Percentiles rank a stretch among this genome's conserved stretches.
Evolutionary conservation across 2,329 filamentous ascomycete genomes (phyloP).

Genomic region (Fusarium avenaceum): DNA sequence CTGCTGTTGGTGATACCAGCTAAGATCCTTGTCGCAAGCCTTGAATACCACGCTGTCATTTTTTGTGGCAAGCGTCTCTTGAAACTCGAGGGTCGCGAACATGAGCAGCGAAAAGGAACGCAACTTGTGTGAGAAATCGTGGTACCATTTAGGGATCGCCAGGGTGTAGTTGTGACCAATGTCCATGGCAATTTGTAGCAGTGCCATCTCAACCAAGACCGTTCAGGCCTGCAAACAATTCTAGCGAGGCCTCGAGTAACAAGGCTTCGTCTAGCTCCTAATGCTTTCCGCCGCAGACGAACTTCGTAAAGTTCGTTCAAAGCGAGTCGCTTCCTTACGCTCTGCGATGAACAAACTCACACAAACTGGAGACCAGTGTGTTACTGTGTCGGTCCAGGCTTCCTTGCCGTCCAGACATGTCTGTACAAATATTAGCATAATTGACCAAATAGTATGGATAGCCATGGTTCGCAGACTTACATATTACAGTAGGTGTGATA

Average conservation of each 20-base stretch:
- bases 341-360: constrained; percentile 11
- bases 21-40: constrained; percentile 29
- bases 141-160: constrained; percentile 36
- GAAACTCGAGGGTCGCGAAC: constrained; percentile 26
- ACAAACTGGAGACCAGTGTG: background rate
- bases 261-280: constrained; percentile 4
- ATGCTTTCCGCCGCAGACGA: constrained; percentile 1
- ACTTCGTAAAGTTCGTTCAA: constrained; percentile 3
- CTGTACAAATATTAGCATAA: constrained; percentile 28
- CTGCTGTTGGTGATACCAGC: constrained; percentile 43
- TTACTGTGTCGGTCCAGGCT: constrained; percentile 46
- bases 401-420: constrained; percentile 49
- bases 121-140: constrained; percentile 29
- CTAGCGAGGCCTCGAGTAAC: constrained; percentile 6
- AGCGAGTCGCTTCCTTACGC: constrained; percentile 8
- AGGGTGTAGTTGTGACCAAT: constrained; percentile 22
- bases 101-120: constrained; percentile 32
- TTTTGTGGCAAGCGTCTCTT: constrained; percentile 34
- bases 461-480: constrained; percentile 67
- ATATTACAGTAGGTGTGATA: constrained; percentile 81
- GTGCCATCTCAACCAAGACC: constrained; percentile 15
- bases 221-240: constrained; percentile 11
- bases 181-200: constrained; percentile 19
- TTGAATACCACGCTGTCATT: constrained; percentile 32
- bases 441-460: background rate